phyloP scores from a whole-genome alignment of 768 basidiomycete species.

The Pleurotus sapidus region DNA sequence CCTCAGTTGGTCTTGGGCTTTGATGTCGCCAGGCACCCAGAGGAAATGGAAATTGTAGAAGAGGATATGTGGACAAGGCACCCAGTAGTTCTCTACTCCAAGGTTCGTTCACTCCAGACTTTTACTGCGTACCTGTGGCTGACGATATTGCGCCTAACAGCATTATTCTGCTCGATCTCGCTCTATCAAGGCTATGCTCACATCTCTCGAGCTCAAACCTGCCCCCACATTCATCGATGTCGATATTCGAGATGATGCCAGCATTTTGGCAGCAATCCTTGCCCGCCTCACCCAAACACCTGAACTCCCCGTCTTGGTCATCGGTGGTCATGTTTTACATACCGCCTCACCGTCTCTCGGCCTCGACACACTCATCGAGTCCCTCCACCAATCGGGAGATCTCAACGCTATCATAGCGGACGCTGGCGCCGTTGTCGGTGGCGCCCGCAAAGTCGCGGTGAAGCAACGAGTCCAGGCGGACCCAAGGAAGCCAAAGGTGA shows the following conservation, averaged over 20 bases:
- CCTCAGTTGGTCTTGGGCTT: conserved; percentile 83
- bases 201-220: conserved; percentile 55
- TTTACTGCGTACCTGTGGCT: neutral
- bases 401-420: conserved; percentile 44
- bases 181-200: conserved; percentile 52
- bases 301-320: conserved; percentile 63
- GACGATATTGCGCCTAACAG: neutral
- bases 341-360: conserved; percentile 34
- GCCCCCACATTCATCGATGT: conserved; percentile 67
- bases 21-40: conserved; percentile 63
- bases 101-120: conserved; percentile 38
- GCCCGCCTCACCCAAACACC: conserved; percentile 51
- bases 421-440: conserved; percentile 59
- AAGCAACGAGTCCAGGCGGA: conserved; percentile 1
- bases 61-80: conserved; percentile 69
- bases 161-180: neutral
- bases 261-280: conserved; percentile 60
- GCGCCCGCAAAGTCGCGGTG: conserved; percentile 17
- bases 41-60: conserved; percentile 59
- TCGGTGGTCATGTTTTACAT: conserved; percentile 49
- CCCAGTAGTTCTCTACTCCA: conserved; percentile 74
- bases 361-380: conserved; percentile 48
- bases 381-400: conserved; percentile 45
- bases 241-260: conserved; percentile 69
- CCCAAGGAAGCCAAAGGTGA: neutral